phyloP scores from a whole-genome alignment of 345 rosid genomes.

The Syzygium jambos region DNA sequence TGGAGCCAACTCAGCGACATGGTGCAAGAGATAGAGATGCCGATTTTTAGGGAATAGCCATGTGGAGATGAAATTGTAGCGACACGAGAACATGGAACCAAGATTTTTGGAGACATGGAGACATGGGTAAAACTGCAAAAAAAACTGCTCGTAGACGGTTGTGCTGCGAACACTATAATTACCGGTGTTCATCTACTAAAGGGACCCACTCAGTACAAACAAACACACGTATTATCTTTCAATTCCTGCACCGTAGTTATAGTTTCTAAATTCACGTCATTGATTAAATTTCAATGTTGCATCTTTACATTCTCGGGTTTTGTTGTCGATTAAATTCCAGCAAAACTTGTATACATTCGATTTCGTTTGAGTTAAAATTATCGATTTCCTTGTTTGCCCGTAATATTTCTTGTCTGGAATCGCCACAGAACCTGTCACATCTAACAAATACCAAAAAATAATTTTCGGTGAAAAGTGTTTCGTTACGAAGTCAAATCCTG shows the following conservation, averaged over 20 bases:
- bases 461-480: neutral
- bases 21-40: neutral
- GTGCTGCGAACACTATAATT: neutral
- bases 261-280: fast-evolving
- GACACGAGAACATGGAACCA: neutral
- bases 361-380: neutral
- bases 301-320: neutral
- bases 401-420: neutral
- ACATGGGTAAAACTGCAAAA: neutral
- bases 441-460: neutral
- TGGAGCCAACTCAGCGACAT: neutral
- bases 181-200: neutral
- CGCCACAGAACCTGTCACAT: neutral
- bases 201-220: neutral
- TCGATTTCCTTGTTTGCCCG: neutral
- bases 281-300: neutral
- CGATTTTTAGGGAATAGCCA: neutral
- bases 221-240: neutral
- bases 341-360: neutral
- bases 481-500: neutral
- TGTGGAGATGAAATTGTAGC: neutral
- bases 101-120: neutral
- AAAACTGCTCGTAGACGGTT: neutral
- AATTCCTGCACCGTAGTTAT: neutral
- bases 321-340: neutral